Evolutionary conservation across 257 asterid species (phyloP).

Genomic region (Cruciata laevipes): DNA sequence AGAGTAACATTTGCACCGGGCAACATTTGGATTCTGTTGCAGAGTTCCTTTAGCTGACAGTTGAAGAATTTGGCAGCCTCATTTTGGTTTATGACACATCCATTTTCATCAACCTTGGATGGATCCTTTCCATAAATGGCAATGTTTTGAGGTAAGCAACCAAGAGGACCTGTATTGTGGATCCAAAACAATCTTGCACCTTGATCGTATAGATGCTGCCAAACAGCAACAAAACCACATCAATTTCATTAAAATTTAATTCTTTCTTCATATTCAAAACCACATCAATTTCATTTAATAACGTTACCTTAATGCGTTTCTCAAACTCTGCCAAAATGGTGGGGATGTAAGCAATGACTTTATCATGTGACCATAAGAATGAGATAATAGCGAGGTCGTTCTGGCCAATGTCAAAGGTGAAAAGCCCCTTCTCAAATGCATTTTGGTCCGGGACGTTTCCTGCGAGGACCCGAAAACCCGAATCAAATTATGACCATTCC

Average conservation of each 20-base stretch:
- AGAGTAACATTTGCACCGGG: slow-evolving; percentile 50
- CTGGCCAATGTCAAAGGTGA: slow-evolving; percentile 93
- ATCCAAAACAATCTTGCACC: slow-evolving; percentile 89
- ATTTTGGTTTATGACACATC: slow-evolving; percentile 77
- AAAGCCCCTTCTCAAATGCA: slow-evolving; percentile 60
- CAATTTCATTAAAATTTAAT: too few relatives aligned
- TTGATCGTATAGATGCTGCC: slow-evolving; percentile 64
- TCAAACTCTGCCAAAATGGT: slow-evolving; percentile 54
- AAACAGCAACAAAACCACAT: background rate
- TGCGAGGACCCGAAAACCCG: slow-evolving; percentile 35
- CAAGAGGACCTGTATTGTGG: slow-evolving; percentile 89
- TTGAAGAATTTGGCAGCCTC: slow-evolving; percentile 76
- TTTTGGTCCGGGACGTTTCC: slow-evolving; percentile 54
- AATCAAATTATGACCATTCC: background rate
- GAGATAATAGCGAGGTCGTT: slow-evolving; percentile 89
- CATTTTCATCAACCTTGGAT: slow-evolving; percentile 79
- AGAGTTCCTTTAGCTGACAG: slow-evolving; percentile 66
- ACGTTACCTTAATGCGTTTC: slow-evolving; percentile 51
- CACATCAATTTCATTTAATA: too few relatives aligned
- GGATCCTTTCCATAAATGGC: slow-evolving; percentile 70
- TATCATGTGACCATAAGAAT: slow-evolving; percentile 67
- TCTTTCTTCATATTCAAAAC: too few relatives aligned
- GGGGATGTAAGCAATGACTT: slow-evolving; percentile 77
- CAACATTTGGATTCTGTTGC: slow-evolving; percentile 68
- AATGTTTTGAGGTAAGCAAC: slow-evolving; percentile 79